phyloP scores from a whole-genome alignment of 116 monocot species.

The Dioscorea cayenensis region DNA sequence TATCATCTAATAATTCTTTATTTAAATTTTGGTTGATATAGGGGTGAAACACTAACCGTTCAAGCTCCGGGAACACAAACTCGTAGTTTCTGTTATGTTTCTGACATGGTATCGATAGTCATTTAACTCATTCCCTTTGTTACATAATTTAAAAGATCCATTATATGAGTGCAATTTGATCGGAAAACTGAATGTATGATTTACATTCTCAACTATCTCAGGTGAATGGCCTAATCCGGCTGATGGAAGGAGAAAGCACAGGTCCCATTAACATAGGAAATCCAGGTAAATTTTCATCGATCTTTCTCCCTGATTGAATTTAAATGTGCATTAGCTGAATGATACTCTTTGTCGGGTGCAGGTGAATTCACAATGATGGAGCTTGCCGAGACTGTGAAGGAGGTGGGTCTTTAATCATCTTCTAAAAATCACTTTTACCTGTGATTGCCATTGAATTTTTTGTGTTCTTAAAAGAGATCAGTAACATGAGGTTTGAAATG shows the following conservation, averaged over 20 bases:
- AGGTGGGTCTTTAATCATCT: constrained; percentile 33
- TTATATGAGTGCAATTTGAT: background rate
- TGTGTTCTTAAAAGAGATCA: background rate
- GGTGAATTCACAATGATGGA: constrained; percentile 99
- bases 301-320: background rate
- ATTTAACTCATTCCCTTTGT: background rate
- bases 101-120: constrained; percentile 65
- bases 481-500: background rate
- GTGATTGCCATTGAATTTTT: too few relatives aligned
- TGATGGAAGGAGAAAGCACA: constrained; percentile 86
- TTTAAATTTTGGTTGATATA: constrained; percentile 11
- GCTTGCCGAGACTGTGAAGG: constrained; percentile 88
- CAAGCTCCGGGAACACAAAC: constrained; percentile 96
- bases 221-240: constrained; percentile 86
- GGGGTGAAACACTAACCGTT: constrained; percentile 82
- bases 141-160: background rate
- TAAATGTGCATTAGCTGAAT: background rate
- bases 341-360: constrained; percentile 9
- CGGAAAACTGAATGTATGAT: background rate
- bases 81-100: constrained; percentile 93
- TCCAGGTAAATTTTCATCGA: constrained; percentile 40
- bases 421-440: background rate
- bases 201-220: constrained; percentile 10
- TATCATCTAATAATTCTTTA: background rate
- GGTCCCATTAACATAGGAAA: constrained; percentile 97